Base-by-base conservation (phyloP, 2,329 filamentous ascomycete genomes). In the Neospermospora avenae region DNA sequence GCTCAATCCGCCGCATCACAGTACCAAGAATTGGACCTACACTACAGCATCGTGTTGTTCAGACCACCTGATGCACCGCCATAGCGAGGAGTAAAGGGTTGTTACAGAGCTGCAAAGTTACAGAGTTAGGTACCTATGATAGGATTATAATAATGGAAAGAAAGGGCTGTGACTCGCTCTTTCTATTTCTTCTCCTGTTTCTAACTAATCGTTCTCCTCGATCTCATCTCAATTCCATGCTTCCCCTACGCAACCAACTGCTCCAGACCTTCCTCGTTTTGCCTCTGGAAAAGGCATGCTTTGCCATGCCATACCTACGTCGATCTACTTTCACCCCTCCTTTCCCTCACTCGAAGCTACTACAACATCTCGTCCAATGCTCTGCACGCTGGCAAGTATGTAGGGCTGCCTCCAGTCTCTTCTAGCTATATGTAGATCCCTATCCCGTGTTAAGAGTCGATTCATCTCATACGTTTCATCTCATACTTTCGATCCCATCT, bases 1-100 rank as follows among this genome's bases (percentile, higher is more conserved):
- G 62, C 48, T 20, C 59, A 55, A 55, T 49, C 49, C 57, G 41
- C 57, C 57, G 57, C 53, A 45, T 20, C 34, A 42, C 34, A n/a
- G 34, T 37, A 37, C 34, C 16, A 3, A 10, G 34, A 13, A 37
- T 14, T 13, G 34, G 3, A 37, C 34, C 34, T 13, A 14, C 8
- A 11, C 11, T 39, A 13, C 3, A 53, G 49, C 14, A 41, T 34
- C 39, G 24, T 55, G 52, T 39, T 24, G 52, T 35, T 10, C 28
- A 31, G 5, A 2, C 28, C 28, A 31, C 28, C 11, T 10, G 28
- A 31, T 31, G 6, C 28, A 31, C 28, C 11, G 6, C 28, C 28
- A 31, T 10, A 31, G 28, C 28, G 5, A 31, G 28, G 28, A 31
- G 28, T 31, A 6, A 10, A 10, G 11, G 28, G 11, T n/a, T n/a